Conservation (phyloP, 2,329 filamentous ascomycete species). For the Nemania sp. region DNA sequence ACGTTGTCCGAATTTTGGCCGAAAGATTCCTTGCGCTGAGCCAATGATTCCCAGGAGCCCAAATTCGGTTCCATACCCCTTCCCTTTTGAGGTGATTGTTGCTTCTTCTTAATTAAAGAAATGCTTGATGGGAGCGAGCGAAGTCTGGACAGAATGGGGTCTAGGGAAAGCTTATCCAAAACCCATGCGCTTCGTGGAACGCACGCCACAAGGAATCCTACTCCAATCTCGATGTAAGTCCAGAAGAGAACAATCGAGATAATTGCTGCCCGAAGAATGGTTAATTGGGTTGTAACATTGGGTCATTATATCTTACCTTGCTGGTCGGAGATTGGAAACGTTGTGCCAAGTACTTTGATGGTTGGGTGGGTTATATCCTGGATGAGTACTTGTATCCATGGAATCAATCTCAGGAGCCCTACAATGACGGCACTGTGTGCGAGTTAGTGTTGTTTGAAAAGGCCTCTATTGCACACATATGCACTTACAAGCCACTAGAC, state of each 20-base stretch:
- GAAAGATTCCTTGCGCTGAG: too few species aligned
- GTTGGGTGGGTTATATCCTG: background rate
- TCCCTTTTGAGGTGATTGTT: too few species aligned
- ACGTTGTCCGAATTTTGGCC: too few species aligned
- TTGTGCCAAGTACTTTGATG: background rate
- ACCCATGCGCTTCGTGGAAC: background rate
- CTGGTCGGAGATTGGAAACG: background rate
- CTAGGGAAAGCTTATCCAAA: background rate
- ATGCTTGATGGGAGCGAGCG: background rate
- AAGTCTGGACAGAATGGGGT: background rate
- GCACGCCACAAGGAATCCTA: slow-evolving; percentile 1
- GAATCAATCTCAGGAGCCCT: background rate
- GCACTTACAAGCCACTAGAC: background rate
- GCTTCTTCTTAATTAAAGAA: too few species aligned
- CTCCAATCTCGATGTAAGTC: slow-evolving; percentile 1
- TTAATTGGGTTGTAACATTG: background rate
- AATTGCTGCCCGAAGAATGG: background rate
- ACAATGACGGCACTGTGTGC: background rate
- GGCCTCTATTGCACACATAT: too few species aligned
- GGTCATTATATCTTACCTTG: background rate
- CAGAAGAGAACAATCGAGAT: slow-evolving; percentile 6
- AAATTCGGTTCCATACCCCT: too few species aligned
- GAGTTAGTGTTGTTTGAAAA: too few species aligned
- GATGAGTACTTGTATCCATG: background rate
- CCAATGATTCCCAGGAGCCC: too few species aligned